phyloP scores from a whole-genome alignment of 805 yeast genomes.

The Candida ortonii region DNA sequence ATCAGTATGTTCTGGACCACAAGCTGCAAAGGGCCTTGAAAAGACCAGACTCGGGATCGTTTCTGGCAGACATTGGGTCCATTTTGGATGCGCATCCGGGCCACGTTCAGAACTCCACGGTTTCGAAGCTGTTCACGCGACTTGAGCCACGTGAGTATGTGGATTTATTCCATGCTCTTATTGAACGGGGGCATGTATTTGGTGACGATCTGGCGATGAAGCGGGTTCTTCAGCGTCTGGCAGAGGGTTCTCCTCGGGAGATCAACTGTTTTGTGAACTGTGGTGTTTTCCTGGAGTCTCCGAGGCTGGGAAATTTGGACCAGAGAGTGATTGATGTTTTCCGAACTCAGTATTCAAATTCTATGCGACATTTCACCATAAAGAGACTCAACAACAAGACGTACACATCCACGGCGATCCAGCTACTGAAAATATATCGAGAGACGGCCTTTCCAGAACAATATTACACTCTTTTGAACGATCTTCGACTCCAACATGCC shows the following conservation, averaged over 20 bases:
- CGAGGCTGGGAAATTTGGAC: not conserved
- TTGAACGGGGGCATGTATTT: slow-evolving; percentile 10
- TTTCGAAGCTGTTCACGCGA: slow-evolving; percentile 4
- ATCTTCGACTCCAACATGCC: slow-evolving; percentile 10
- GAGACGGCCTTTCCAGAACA: slow-evolving; percentile 2
- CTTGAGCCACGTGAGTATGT: slow-evolving; percentile 1
- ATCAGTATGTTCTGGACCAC: no score
- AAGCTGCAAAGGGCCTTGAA: not conserved
- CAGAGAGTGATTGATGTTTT: slow-evolving; percentile 8
- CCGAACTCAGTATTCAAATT: slow-evolving; percentile 12
- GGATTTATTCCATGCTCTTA: slow-evolving; percentile 8
- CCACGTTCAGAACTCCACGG: slow-evolving; percentile 2
- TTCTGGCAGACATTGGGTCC: not conserved
- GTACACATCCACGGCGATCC: slow-evolving; percentile 14
- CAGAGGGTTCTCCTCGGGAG: slow-evolving; percentile 14
- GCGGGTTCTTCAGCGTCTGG: slow-evolving; percentile 10
- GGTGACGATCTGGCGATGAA: slow-evolving; percentile 1
- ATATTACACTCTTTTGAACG: slow-evolving; percentile 11
- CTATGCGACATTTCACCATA: slow-evolving; percentile 20
- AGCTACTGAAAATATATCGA: slow-evolving; percentile 12
- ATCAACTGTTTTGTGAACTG: slow-evolving; percentile 10
- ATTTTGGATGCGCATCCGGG: no score
- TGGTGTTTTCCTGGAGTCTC: slow-evolving; percentile 1
- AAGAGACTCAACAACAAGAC: slow-evolving; percentile 16
- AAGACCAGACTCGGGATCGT: slow-evolving; percentile 10